These are phyloP conservation scores for Metschnikowia peoriensis DNA, from an alignment of 805 yeast genomes.

Conservation along the genomic window DNA sequence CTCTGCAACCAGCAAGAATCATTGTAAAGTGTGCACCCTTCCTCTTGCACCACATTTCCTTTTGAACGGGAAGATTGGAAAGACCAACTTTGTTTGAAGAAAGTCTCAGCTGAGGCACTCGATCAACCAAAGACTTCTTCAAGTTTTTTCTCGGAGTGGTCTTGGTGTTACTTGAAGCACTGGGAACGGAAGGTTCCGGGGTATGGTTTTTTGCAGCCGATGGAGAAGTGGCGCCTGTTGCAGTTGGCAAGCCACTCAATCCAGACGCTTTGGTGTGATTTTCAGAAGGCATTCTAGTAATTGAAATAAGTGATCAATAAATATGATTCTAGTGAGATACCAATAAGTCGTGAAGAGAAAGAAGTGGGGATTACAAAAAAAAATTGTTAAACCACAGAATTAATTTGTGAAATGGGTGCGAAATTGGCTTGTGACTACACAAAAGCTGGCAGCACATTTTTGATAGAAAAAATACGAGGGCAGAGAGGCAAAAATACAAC, in stretches of 20 bases:
- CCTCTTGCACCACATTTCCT: slow-evolving; percentile 21
- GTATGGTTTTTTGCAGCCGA: slow-evolving; percentile 10
- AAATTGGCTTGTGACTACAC: slow-evolving; percentile 1
- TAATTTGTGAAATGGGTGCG: slow-evolving; percentile 2
- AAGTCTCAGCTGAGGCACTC: slow-evolving; percentile 18
- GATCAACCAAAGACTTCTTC: slow-evolving; percentile 13
- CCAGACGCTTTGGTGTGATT: slow-evolving; percentile 1
- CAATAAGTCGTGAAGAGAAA: neutral
- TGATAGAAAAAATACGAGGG: neutral
- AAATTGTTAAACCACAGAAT: neutral
- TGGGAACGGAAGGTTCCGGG: slow-evolving; percentile 3
- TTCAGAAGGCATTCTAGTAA: slow-evolving; percentile 6
- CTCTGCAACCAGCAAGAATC: slow-evolving; percentile 37
- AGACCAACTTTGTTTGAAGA: slow-evolving; percentile 17
- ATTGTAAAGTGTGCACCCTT: slow-evolving; percentile 36
- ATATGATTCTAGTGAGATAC: neutral
- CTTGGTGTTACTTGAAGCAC: slow-evolving; percentile 1
- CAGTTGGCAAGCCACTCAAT: neutral
- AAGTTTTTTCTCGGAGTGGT: slow-evolving; percentile 6
- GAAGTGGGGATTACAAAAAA: neutral
- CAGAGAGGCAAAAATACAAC: neutral
- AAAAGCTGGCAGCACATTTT: neutral
- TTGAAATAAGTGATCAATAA: neutral
- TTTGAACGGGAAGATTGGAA: slow-evolving; percentile 31
- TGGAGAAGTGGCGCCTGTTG: neutral